phyloP scores from a whole-genome alignment of 768 basidiomycete species.

The Rhodotorula kratochvilovae region DNA sequence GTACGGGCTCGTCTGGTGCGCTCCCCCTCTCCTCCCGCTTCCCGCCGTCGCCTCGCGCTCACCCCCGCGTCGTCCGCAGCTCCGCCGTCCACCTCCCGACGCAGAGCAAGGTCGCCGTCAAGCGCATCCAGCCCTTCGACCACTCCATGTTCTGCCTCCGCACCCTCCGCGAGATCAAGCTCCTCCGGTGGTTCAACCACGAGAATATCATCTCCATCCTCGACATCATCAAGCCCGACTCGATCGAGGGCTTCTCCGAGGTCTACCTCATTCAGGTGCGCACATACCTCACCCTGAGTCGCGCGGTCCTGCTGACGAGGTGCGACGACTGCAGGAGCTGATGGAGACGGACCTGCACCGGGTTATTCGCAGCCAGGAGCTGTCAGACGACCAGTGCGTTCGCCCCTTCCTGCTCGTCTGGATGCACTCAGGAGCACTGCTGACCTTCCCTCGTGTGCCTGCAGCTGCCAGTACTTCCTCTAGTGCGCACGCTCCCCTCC shows the following conservation, averaged over 20 bases:
- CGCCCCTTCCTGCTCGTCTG: slow-evolving; percentile 54
- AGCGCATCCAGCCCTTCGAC: slow-evolving; percentile 92
- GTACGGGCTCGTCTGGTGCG: slow-evolving; percentile 71
- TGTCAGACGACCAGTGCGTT: slow-evolving; percentile 91
- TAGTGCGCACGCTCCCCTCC: slow-evolving; percentile 19
- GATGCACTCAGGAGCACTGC: neutral
- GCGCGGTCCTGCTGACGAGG: neutral
- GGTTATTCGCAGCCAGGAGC: slow-evolving; percentile 88
- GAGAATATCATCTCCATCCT: slow-evolving; percentile 79
- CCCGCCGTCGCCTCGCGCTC: neutral
- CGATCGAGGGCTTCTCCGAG: slow-evolving; percentile 78
- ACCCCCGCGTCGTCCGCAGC: slow-evolving; percentile 28
- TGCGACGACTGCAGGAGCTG: slow-evolving; percentile 34
- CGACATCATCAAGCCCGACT: slow-evolving; percentile 77
- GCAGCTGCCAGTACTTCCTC: slow-evolving; percentile 43
- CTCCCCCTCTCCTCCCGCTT: neutral
- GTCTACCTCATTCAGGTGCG: slow-evolving; percentile 59
- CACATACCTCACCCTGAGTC: neutral
- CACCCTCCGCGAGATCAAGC: slow-evolving; percentile 87
- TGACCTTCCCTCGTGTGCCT: neutral
- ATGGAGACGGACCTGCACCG: slow-evolving; percentile 66
- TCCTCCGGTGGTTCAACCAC: slow-evolving; percentile 52
- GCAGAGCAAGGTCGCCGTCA: slow-evolving; percentile 89
- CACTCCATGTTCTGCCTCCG: slow-evolving; percentile 86
- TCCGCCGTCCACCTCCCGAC: slow-evolving; percentile 83